Conservation (phyloP, 768 basidiomycete species). For the Tephrocybe sp. region DNA sequence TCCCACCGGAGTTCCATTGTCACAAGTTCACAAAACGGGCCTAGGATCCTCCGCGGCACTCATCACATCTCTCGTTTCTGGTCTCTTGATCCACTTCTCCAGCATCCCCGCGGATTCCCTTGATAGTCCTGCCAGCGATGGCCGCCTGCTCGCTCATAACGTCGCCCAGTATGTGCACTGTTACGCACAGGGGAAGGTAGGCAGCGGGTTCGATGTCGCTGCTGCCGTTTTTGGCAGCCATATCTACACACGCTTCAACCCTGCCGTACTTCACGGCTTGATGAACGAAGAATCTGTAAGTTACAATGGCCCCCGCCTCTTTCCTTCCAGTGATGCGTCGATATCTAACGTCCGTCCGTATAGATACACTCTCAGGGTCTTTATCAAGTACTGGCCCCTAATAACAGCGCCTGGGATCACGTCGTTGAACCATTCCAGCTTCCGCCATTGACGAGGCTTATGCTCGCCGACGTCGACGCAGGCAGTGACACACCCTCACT, state of each 20-base stretch:
- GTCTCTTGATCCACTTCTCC: slow-evolving; percentile 74
- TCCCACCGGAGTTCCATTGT: slow-evolving; percentile 63
- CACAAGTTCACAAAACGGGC: slow-evolving; percentile 96
- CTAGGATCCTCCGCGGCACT: slow-evolving; percentile 96
- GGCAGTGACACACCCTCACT: slow-evolving; percentile 96
- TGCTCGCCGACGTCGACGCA: slow-evolving; percentile 94
- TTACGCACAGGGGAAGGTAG: slow-evolving; percentile 96
- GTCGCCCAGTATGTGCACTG: slow-evolving; percentile 94
- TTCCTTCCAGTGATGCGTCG: neutral
- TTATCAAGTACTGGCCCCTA: slow-evolving; percentile 56
- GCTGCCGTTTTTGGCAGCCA: slow-evolving; percentile 95
- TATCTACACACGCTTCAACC: slow-evolving; percentile 85
- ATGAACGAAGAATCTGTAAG: slow-evolving; percentile 58
- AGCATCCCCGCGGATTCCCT: slow-evolving; percentile 58
- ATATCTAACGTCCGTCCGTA: neutral
- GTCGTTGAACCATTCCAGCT: slow-evolving; percentile 69
- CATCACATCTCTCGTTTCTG: slow-evolving; percentile 91
- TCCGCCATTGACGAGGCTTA: slow-evolving; percentile 78
- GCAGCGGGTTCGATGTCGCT: slow-evolving; percentile 95
- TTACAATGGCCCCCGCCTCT: slow-evolving; percentile 3
- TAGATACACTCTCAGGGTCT: slow-evolving; percentile 31
- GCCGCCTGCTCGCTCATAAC: slow-evolving; percentile 78
- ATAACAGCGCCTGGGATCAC: slow-evolving; percentile 76
- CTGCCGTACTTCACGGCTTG: slow-evolving; percentile 61
- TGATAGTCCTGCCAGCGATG: slow-evolving; percentile 39